Evolutionary conservation across 805 yeast species (phyloP).

Genomic region (Zygosaccharomyces bailii): DNA sequence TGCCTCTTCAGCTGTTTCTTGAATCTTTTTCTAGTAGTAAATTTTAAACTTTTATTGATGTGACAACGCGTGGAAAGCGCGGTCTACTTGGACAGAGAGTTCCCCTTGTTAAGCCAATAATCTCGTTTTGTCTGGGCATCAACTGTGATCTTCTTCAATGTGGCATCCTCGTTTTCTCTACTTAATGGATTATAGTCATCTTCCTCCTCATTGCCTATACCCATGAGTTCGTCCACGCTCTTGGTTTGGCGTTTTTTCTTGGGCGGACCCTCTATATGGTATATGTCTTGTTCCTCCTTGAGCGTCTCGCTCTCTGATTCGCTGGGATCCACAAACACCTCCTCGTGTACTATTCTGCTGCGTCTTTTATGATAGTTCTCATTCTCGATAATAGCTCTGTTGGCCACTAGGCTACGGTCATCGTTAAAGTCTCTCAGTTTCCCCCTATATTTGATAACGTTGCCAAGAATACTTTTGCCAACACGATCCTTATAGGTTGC

Average conservation of each 20-base stretch:
- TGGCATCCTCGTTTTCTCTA: constrained; percentile 3
- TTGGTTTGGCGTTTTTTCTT: constrained; percentile 17
- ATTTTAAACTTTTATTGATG: no score
- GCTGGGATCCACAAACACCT: constrained; percentile 23
- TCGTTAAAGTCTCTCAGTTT: constrained; percentile 73
- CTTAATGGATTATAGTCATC: constrained; percentile 24
- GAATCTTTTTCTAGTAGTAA: neutral
- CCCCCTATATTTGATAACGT: constrained; percentile 72
- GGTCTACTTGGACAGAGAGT: constrained; percentile 7
- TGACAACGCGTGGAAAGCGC: no score
- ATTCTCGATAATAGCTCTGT: constrained; percentile 49
- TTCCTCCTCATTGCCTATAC: constrained; percentile 27
- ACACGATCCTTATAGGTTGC: constrained; percentile 64
- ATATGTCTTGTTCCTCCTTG: constrained; percentile 23
- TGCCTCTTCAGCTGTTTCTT: neutral
- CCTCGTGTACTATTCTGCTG: constrained; percentile 22
- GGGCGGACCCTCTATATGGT: constrained; percentile 18
- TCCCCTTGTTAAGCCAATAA: constrained; percentile 36
- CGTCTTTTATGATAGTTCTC: constrained; percentile 30
- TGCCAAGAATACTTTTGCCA: constrained; percentile 75
- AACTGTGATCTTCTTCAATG: constrained; percentile 23
- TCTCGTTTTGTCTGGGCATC: constrained; percentile 35
- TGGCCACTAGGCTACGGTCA: constrained; percentile 60
- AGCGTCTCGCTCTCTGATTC: constrained; percentile 27
- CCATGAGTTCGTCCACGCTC: constrained; percentile 27